phyloP scores from a whole-genome alignment of 306 rosid species.

The Gastrolobium bilobum region DNA sequence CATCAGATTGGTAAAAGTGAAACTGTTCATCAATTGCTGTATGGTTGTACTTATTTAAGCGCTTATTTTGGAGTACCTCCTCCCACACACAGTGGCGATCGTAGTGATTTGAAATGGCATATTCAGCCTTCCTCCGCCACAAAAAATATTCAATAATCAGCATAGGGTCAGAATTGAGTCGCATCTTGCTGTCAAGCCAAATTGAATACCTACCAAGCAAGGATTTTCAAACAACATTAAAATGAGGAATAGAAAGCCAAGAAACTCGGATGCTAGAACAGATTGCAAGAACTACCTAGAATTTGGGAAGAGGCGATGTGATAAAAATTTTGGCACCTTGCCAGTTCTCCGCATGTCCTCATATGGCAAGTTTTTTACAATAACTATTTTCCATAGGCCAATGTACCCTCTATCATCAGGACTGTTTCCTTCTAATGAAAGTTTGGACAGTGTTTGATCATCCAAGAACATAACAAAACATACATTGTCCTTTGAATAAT shows the following conservation, averaged over 20 bases:
- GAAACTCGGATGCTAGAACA: conserved; percentile 40
- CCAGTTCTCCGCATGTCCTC: conserved; percentile 95
- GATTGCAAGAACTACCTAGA: conserved; percentile 71
- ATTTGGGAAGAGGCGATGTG: conserved; percentile 89
- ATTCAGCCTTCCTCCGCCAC: conserved; percentile 89
- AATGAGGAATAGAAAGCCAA: conserved; percentile 37
- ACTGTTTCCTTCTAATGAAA: conserved; percentile 75
- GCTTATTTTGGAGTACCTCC: conserved; percentile 95
- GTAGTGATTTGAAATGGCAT: conserved; percentile 94
- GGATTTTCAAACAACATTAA: conserved; percentile 37
- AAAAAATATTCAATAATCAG: conserved; percentile 84
- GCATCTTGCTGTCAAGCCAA: conserved; percentile 98
- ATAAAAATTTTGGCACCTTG: conserved; percentile 94
- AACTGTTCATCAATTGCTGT: conserved; percentile 85
- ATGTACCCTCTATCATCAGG: conserved; percentile 76
- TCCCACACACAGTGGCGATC: conserved; percentile 96
- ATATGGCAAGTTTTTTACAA: conserved; percentile 81
- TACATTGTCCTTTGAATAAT: conserved; percentile 79
- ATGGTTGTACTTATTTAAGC: conserved; percentile 87
- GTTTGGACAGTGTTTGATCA: conserved; percentile 72
- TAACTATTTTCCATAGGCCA: conserved; percentile 85
- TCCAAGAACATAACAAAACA: conserved; percentile 96
- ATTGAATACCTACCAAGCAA: conserved; percentile 83
- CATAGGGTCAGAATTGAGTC: conserved; percentile 87
- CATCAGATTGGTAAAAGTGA: conserved; percentile 80